Conservation (phyloP, 495 filamentous ascomycete species). For the Schizothecium vesticola region DNA sequence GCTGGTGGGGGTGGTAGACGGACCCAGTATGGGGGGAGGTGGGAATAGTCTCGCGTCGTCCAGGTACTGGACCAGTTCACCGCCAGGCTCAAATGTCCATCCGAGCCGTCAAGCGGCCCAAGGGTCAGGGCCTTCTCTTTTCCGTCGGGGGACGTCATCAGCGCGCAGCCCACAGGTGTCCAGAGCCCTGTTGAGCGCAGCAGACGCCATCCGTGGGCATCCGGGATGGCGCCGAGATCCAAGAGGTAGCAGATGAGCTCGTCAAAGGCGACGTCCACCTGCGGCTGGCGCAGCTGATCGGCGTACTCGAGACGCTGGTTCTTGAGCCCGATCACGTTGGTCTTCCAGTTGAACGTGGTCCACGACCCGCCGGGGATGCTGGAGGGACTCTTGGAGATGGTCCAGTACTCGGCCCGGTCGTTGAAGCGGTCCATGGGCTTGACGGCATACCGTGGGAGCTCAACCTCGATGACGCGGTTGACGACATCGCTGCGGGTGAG, state of each 20-base stretch:
- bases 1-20: conserved; percentile 35
- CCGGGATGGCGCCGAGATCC: conserved; percentile 57
- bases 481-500: conserved; percentile 57
- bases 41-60: conserved; percentile 48
- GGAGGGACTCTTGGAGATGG: conserved; percentile 40
- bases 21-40: conserved; percentile 61
- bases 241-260: conserved; percentile 56
- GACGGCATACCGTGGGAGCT: conserved; percentile 58
- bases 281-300: conserved; percentile 58
- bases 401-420: conserved; percentile 51
- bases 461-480: conserved; percentile 60
- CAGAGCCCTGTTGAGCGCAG: conserved; percentile 55
- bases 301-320: conserved; percentile 58
- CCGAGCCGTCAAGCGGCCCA: conserved; percentile 54
- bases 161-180: conserved; percentile 55
- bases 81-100: conserved; percentile 55
- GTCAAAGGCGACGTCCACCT: conserved; percentile 61
- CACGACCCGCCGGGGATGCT: conserved; percentile 55
- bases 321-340: conserved; percentile 53
- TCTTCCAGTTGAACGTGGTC: conserved; percentile 61
- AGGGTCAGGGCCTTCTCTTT: conserved; percentile 50
- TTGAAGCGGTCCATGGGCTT: conserved; percentile 52
- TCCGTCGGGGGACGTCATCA: conserved; percentile 52
- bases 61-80: conserved; percentile 52
- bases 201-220: conserved; percentile 53